These are phyloP conservation scores for Fusarium sp. DNA, from an alignment of 2,329 filamentous ascomycete species.

Conservation along the genomic window DNA sequence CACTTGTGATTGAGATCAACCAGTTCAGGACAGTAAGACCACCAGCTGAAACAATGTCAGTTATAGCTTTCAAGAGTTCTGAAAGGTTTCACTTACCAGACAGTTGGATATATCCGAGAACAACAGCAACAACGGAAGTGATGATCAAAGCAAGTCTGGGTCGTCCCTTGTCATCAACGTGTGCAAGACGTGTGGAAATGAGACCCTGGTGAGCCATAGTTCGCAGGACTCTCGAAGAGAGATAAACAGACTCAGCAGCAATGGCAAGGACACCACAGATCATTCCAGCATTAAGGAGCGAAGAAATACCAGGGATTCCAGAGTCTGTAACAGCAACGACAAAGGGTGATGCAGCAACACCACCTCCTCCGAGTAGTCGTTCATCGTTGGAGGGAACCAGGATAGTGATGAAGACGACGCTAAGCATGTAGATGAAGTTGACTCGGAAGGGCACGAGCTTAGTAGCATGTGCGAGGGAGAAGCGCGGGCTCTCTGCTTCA, in stretches of 20 bases:
- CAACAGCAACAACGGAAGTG: neutral
- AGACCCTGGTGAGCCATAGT: slow-evolving; percentile 34
- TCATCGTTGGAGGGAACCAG: slow-evolving; percentile 32
- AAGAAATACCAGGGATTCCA: slow-evolving; percentile 27
- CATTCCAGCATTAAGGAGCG: slow-evolving; percentile 38
- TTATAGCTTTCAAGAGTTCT: neutral
- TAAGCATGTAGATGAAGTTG: slow-evolving; percentile 35
- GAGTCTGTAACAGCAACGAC: slow-evolving; percentile 31
- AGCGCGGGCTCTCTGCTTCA: slow-evolving; percentile 33
- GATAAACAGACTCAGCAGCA: slow-evolving; percentile 27
- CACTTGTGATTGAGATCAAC: slow-evolving; percentile 36
- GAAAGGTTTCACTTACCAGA: neutral
- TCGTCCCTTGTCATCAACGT: slow-evolving; percentile 22
- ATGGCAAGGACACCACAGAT: slow-evolving; percentile 39
- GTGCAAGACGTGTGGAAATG: slow-evolving; percentile 2
- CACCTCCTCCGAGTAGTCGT: slow-evolving; percentile 27
- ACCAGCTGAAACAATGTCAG: neutral
- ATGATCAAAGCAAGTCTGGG: slow-evolving; percentile 27
- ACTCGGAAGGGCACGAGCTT: slow-evolving; percentile 40
- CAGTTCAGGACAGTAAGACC: slow-evolving; percentile 31
- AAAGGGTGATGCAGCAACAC: slow-evolving; percentile 35
- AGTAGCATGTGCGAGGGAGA: slow-evolving; percentile 35
- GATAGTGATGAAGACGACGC: slow-evolving; percentile 35
- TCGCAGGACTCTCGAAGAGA: slow-evolving; percentile 27
- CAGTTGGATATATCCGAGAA: slow-evolving; percentile 32